phyloP scores from a whole-genome alignment of 2,329 filamentous ascomycete genomes.

The Pseudogymnoascus sp. region DNA sequence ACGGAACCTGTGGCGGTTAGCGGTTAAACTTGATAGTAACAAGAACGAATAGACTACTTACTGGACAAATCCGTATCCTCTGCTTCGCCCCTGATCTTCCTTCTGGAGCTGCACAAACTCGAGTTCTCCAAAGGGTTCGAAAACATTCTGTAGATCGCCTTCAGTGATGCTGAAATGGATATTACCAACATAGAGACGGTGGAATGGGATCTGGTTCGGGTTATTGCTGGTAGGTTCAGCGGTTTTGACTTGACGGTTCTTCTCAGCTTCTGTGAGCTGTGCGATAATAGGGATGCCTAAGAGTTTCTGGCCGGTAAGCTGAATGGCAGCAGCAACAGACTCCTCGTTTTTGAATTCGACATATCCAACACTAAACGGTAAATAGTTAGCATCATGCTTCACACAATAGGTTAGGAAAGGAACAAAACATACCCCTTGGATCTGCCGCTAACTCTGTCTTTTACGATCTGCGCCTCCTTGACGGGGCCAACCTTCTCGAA shows the following conservation, averaged over 20 bases:
- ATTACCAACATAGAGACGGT: constrained; percentile 96
- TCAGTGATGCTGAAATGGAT: constrained; percentile 99
- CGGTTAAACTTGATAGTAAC: neutral
- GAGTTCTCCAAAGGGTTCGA: constrained; percentile 94
- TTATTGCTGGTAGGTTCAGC: constrained; percentile 61
- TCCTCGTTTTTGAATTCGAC: constrained; percentile 98
- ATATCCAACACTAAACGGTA: constrained; percentile 73
- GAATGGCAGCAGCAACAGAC: constrained; percentile 84
- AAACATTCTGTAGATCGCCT: constrained; percentile 89
- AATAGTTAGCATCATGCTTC: constrained; percentile 31
- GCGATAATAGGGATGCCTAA: constrained; percentile 98
- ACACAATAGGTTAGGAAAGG: neutral
- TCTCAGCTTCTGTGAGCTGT: constrained; percentile 96
- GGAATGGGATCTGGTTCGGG: constrained; percentile 84
- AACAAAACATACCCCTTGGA: constrained; percentile 75
- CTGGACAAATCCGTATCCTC: constrained; percentile 98
- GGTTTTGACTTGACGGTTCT: constrained; percentile 91
- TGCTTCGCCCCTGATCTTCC: constrained; percentile 82
- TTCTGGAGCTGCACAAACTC: constrained; percentile 97
- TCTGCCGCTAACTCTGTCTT: constrained; percentile 91
- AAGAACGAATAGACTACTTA: constrained; percentile 43
- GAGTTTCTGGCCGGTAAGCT: constrained; percentile 97
- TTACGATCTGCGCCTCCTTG: constrained; percentile 96
- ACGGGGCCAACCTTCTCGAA: constrained; percentile 94
- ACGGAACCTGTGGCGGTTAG: constrained; percentile 61